Base-by-base conservation (phyloP, 2,329 filamentous ascomycete genomes). In the Alternaria consortialis region DNA sequence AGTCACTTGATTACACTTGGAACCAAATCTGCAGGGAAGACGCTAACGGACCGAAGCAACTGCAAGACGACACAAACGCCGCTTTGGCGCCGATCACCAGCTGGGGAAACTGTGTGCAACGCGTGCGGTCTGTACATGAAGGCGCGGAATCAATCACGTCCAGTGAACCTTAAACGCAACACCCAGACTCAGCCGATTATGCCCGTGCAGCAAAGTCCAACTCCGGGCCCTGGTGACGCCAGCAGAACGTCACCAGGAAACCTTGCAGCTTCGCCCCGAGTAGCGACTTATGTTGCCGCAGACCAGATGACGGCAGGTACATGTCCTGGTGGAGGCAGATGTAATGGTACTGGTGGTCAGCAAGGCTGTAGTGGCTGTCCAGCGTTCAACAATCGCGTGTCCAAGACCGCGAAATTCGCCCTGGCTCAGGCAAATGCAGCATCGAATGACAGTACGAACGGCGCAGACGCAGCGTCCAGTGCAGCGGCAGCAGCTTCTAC, bases 31-130 rank as follows among this genome's bases (percentile, higher is more conserved):
- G 60, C 60, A 56, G 25, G 52, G 27, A 56, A 47, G 32, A 53
- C 52, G 62, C 69, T 72, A 56, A 72, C 64, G 42, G 37, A 44
- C 51, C 63, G 54, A 67, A 99, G 95, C 77, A 99, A 99, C 80
- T 99, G 95, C 77, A 91, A 90, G 59, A 98, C 95, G 15, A 97
- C 93, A 53, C 90, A 91, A 77, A 99, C 95, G 47, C 95, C 95
- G 25, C 82, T 99, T 37, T 99, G 95, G 95, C 88, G 95, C 76
- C 88, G 95, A 74, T 97, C 94, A 15, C 94, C 94, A 0, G 90
- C 94, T 72, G 95, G 95, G 31, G 91, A 93, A 56, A 97, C 93
- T 29, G 98, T 99, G 62, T 99, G 95, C 82, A 99, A 99, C 80
- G 95, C 95, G 6, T 99, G 95, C 75, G 95, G 95, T 42, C 85